Evolutionary conservation across 176 grass and related monocot genomes (phyloP).

Genomic region (Paspalum notatum): DNA sequence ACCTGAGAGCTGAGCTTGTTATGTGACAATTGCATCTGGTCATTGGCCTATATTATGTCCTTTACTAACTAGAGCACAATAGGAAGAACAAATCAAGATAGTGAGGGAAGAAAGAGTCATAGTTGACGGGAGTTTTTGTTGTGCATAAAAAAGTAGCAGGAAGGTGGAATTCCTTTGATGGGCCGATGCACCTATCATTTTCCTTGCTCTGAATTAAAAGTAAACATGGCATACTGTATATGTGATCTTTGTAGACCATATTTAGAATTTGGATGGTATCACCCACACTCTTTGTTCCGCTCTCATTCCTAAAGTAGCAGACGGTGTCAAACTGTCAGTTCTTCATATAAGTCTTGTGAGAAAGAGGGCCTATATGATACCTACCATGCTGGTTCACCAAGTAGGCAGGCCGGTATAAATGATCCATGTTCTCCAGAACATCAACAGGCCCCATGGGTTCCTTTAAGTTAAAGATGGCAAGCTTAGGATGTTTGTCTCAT

Average conservation of each 20-base stretch:
- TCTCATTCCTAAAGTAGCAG: not conserved
- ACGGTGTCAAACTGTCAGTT: not conserved
- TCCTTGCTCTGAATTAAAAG: not conserved
- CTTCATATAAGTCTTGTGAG: not conserved
- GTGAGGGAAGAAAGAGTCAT: not conserved
- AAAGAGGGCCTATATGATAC: not conserved
- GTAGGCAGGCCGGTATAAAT: not conserved
- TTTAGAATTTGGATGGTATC: not conserved
- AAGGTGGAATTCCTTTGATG: not conserved
- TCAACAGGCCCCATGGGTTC: not conserved
- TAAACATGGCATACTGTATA: not conserved
- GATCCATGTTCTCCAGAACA: not conserved
- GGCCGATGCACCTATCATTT: not conserved
- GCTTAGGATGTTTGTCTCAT: not conserved
- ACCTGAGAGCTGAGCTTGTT: not conserved
- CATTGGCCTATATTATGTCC: not conserved
- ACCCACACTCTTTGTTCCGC: not conserved
- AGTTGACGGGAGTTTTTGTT: not conserved
- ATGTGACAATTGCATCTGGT: not conserved
- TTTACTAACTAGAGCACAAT: conserved; percentile 7
- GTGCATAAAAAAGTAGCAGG: not conserved
- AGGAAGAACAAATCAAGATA: not conserved
- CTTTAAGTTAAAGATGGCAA: not conserved
- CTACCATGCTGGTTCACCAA: not conserved
- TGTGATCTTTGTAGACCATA: not conserved